Percentiles rank a stretch among this genome's conserved stretches.
phyloP scores from a whole-genome alignment of 1,139 yeast species.

The Candida glucosophila region DNA sequence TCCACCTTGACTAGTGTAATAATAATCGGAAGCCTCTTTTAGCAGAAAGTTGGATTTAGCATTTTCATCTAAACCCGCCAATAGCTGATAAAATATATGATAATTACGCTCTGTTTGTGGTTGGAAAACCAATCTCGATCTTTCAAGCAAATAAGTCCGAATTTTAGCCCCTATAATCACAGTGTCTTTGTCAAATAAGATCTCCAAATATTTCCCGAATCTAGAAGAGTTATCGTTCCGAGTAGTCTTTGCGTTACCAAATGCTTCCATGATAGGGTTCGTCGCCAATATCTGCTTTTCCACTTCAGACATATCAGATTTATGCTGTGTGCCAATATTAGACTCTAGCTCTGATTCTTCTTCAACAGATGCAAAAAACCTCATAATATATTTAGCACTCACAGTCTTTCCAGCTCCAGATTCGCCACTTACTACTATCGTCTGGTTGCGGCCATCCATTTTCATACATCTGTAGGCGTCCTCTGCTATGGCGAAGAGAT shows the following conservation, averaged over 20 bases:
- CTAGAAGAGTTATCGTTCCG: slow-evolving; percentile 96
- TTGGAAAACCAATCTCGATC: slow-evolving; percentile 91
- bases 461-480: slow-evolving; percentile 97
- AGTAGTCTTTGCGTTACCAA: slow-evolving; percentile 96
- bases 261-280: slow-evolving; percentile 97
- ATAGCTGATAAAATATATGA: slow-evolving; percentile 88
- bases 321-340: slow-evolving; percentile 34
- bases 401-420: slow-evolving; percentile 99
- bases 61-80: slow-evolving; percentile 65
- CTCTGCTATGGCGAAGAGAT: slow-evolving; percentile 94
- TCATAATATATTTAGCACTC: slow-evolving; percentile 93
- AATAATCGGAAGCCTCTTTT: slow-evolving; percentile 57
- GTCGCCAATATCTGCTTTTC: slow-evolving; percentile 95
- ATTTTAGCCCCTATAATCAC: slow-evolving; percentile 91
- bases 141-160: slow-evolving; percentile 84
- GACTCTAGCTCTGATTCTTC: slow-evolving; percentile 37
- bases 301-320: slow-evolving; percentile 77
- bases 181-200: slow-evolving; percentile 64
- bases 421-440: slow-evolving; percentile 95
- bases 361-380: slow-evolving; percentile 94
- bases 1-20: slow-evolving; percentile 89
- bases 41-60: slow-evolving; percentile 55
- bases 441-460: slow-evolving; percentile 75
- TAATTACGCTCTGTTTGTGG: slow-evolving; percentile 85
- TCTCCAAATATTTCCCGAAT: slow-evolving; percentile 93